Percentiles rank a stretch among this genome's conserved stretches.
phyloP scores from a whole-genome alignment of 306 rosid species.

The Dalbergia cochinchinensis region DNA sequence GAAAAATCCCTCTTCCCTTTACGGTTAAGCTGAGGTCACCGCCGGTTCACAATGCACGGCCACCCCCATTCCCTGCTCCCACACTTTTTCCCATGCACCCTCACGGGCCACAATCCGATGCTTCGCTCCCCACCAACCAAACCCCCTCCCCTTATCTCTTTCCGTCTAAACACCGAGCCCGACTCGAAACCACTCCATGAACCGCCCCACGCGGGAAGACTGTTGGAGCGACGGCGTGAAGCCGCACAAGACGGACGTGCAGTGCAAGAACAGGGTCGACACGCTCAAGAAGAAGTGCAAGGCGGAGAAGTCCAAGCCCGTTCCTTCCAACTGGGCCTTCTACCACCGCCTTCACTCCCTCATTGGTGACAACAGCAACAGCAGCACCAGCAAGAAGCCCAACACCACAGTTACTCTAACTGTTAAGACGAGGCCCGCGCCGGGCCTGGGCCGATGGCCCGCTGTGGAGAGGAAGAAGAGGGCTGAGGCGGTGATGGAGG shows the following conservation, averaged over 20 bases:
- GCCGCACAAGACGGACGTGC: conserved; percentile 53
- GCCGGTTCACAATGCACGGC: conserved; percentile 60
- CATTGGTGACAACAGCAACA: conserved; percentile 37
- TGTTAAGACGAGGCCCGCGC: conserved; percentile 22
- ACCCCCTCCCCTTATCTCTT: too few relatives aligned
- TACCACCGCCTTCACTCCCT: conserved; percentile 51
- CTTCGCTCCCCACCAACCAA: conserved; percentile 5
- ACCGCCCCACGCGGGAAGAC: conserved; percentile 52
- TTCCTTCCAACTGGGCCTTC: conserved; percentile 58
- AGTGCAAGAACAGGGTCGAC: conserved; percentile 65
- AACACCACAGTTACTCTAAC: conserved; percentile 35
- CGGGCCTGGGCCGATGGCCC: background rate
- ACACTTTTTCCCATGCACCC: background rate
- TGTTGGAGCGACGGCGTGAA: conserved; percentile 60
- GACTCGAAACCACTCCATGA: conserved; percentile 33
- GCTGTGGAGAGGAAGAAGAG: conserved; percentile 14
- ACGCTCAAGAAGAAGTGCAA: conserved; percentile 67
- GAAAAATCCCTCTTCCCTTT: background rate
- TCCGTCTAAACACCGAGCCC: too few relatives aligned
- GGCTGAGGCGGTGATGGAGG: conserved; percentile 37
- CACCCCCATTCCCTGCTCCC: background rate
- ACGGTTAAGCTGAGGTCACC: conserved; percentile 54
- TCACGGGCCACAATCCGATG: conserved; percentile 44
- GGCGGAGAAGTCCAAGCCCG: conserved; percentile 56
- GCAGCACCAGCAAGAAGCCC: background rate